phyloP scores from a whole-genome alignment of 495 filamentous ascomycete genomes.

The Aspergillus diversus region DNA sequence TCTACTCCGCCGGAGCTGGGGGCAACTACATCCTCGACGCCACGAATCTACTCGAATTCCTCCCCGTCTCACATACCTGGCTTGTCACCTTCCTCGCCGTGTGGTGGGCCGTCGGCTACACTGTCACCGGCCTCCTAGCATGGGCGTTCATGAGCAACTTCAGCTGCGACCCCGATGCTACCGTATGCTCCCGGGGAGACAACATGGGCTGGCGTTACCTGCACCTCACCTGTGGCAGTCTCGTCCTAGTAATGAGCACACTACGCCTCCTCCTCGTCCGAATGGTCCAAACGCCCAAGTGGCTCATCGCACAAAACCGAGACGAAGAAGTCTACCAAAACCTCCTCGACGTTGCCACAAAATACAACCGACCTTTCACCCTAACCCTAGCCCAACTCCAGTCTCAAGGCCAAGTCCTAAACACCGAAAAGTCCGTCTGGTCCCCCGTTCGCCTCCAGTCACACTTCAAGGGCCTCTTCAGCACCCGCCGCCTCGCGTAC shows the following conservation, averaged over 20 bases:
- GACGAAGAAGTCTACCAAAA: constrained; percentile 31
- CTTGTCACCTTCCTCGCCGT: constrained; percentile 42
- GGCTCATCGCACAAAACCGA: constrained; percentile 34
- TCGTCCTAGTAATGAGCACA: constrained; percentile 32
- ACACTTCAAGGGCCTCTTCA: constrained; percentile 35
- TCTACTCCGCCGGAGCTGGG: constrained; percentile 41
- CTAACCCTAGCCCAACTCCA: constrained; percentile 32
- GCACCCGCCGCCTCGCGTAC: constrained; percentile 27
- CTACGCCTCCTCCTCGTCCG: constrained; percentile 30
- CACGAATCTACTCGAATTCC: constrained; percentile 39
- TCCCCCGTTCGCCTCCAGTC: constrained; percentile 32
- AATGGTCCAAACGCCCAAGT: constrained; percentile 36
- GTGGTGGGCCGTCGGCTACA: constrained; percentile 44
- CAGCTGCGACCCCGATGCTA: constrained; percentile 31
- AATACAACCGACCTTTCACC: constrained; percentile 25
- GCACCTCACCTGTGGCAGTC: constrained; percentile 33
- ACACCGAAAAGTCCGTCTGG: constrained; percentile 38
- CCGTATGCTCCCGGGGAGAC: constrained; percentile 27
- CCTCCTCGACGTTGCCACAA: constrained; percentile 26
- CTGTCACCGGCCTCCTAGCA: constrained; percentile 43
- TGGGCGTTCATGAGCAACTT: constrained; percentile 47
- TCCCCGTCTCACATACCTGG: constrained; percentile 37
- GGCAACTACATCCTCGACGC: constrained; percentile 44
- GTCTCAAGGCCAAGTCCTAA: constrained; percentile 29
- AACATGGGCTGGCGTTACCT: constrained; percentile 44